Percentiles rank a stretch among this genome's conserved stretches.
These are phyloP conservation scores for Blastocystis sp. DNA, from an alignment of 352 stramenopile species.

Conservation along the genomic window DNA sequence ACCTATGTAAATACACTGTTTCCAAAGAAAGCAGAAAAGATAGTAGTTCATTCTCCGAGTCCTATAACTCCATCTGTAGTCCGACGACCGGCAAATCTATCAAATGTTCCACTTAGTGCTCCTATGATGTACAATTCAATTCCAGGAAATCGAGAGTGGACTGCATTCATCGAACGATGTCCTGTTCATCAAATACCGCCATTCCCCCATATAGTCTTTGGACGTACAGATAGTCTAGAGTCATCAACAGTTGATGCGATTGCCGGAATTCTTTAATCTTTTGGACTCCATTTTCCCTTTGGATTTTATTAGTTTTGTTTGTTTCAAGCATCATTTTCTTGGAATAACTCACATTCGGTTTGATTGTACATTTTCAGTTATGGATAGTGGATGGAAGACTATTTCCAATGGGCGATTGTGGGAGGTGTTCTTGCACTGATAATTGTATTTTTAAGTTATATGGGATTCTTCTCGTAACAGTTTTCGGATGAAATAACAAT, in stretches of 20 bases:
- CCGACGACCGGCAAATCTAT: too few relatives aligned
- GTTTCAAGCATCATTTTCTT: not conserved
- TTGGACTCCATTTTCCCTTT: too few relatives aligned
- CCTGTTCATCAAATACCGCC: not conserved
- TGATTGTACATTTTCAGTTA: not conserved
- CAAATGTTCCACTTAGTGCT: too few relatives aligned
- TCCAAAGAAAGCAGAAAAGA: not conserved
- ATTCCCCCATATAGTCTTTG: not conserved
- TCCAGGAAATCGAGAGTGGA: not conserved
- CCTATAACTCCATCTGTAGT: too few relatives aligned
- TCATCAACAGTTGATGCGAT: not conserved
- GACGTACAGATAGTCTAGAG: not conserved
- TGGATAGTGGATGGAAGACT: slow-evolving; percentile 2
- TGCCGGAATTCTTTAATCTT: not conserved
- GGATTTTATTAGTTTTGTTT: not conserved
- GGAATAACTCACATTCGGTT: not conserved
- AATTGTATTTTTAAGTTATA: slow-evolving; percentile 36
- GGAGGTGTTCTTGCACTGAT: slow-evolving; percentile 1
- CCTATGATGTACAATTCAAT: not conserved
- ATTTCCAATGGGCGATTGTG: slow-evolving; percentile 5
- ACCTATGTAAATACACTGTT: not conserved
- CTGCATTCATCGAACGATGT: not conserved
- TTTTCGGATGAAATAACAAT: not conserved
- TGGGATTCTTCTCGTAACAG: slow-evolving; percentile 53
- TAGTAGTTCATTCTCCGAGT: too few relatives aligned